Percentiles rank a stretch among this genome's conserved stretches.
These are phyloP conservation scores for Hypholoma sublateritium DNA, from an alignment of 768 basidiomycete genomes.

Conservation along the genomic window DNA sequence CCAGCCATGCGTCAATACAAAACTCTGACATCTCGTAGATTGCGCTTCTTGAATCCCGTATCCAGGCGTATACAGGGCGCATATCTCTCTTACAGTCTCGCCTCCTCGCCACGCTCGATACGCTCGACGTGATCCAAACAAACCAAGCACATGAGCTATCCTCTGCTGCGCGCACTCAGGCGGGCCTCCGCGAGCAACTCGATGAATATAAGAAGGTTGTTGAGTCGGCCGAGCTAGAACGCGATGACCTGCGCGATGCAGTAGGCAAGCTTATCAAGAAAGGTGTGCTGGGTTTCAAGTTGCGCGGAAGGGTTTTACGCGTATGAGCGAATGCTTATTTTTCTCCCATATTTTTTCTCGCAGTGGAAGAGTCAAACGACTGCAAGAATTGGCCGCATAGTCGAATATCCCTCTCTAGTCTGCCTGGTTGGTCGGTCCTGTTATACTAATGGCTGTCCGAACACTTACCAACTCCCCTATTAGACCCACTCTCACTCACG, in stretches of 20 bases:
- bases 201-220: conserved; percentile 31
- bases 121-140: conserved; percentile 42
- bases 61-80: neutral
- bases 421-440: conserved; percentile 37
- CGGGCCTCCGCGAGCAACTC: conserved; percentile 37
- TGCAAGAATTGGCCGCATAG: conserved; percentile 46
- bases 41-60: neutral
- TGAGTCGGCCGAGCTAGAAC: conserved; percentile 40
- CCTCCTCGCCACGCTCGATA: conserved; percentile 47
- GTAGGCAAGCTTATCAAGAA: conserved; percentile 55
- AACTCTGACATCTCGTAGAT: neutral
- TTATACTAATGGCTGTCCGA: neutral
- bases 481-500: neutral
- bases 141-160: conserved; percentile 41
- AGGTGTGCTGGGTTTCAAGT: conserved; percentile 39
- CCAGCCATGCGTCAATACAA: neutral
- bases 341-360: neutral
- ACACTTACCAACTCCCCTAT: neutral
- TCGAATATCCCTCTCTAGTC: conserved; percentile 37
- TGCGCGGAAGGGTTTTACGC: conserved; percentile 3
- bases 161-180: conserved; percentile 28
- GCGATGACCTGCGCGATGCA: conserved; percentile 53
- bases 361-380: conserved; percentile 47
- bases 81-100: conserved; percentile 32
- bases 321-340: neutral